phyloP scores from a whole-genome alignment of 2,329 filamentous ascomycete genomes.

The Neofusicoccum kwambonambiense region DNA sequence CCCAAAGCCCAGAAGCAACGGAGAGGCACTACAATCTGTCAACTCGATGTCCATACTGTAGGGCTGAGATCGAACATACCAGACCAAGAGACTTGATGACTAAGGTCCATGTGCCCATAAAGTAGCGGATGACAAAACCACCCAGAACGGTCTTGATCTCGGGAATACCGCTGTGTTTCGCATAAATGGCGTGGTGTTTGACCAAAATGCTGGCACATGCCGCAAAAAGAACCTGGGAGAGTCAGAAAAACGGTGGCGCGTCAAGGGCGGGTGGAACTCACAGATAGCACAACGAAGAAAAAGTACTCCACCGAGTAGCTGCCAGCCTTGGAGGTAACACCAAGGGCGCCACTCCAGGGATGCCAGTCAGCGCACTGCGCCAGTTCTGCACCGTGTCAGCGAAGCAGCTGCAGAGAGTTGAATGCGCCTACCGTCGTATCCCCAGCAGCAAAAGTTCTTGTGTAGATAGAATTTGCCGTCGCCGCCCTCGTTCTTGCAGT shows the following conservation, averaged over 20 bases:
- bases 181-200: conserved; percentile 79
- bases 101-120: conserved; percentile 85
- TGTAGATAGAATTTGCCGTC: conserved; percentile 90
- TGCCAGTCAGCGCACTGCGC: conserved; percentile 85
- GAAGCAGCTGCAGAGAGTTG: background rate
- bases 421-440: conserved; percentile 62
- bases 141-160: conserved; percentile 97
- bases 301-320: conserved; percentile 84
- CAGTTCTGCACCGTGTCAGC: conserved; percentile 49
- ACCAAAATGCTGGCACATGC: conserved; percentile 76
- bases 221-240: conserved; percentile 68
- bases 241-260: conserved; percentile 26
- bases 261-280: conserved; percentile 44
- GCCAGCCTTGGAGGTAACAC: conserved; percentile 63
- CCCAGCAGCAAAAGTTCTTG: conserved; percentile 88
- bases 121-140: conserved; percentile 86
- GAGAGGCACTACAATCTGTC: conserved; percentile 67
- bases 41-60: conserved; percentile 26
- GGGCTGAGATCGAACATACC: conserved; percentile 44
- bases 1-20: conserved; percentile 91
- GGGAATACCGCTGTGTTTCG: conserved; percentile 92
- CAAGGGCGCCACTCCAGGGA: conserved; percentile 75
- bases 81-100: conserved; percentile 85
- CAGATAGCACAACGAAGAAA: conserved; percentile 81
- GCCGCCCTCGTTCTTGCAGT: conserved; percentile 73